phyloP scores from a whole-genome alignment of 1,139 yeast genomes.

The Suhomyces choctaworum region DNA sequence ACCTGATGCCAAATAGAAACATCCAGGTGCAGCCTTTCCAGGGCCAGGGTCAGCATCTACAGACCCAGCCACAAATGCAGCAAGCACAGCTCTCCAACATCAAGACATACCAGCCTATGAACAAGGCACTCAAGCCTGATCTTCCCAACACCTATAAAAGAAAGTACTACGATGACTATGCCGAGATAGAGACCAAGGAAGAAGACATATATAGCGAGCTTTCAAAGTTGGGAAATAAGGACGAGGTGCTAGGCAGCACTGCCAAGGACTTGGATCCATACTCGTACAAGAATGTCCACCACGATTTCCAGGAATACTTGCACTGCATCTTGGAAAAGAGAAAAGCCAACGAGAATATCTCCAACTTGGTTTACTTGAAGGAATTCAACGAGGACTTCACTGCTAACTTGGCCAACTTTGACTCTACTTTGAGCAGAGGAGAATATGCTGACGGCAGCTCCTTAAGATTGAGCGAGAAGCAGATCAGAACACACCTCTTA shows the following conservation, averaged over 20 bases:
- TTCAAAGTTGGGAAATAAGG: constrained; percentile 17
- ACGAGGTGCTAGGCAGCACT: constrained; percentile 11
- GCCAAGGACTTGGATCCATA: constrained; percentile 32
- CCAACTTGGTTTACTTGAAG: constrained; percentile 36
- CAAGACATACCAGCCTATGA: constrained; percentile 13
- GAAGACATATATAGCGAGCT: constrained; percentile 17
- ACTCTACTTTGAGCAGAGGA: constrained; percentile 18
- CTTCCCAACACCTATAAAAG: constrained; percentile 9
- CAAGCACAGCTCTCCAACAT: constrained; percentile 7
- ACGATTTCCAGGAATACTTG: constrained; percentile 39
- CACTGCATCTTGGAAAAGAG: constrained; percentile 26
- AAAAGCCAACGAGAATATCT: constrained; percentile 25
- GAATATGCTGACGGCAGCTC: constrained; percentile 20
- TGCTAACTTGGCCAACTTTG: constrained; percentile 24
- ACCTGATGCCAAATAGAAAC: background rate
- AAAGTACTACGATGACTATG: constrained; percentile 6
- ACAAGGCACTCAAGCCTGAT: constrained; percentile 8
- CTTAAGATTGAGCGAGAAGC: constrained; percentile 28
- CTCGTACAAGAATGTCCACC: constrained; percentile 34
- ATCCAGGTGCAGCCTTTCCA: constrained; percentile 4
- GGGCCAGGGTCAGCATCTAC: background rate
- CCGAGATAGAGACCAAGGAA: constrained; percentile 12
- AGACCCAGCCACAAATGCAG: constrained; percentile 12
- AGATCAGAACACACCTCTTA: constrained; percentile 38
- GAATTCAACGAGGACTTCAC: constrained; percentile 39